Base-by-base conservation (phyloP, 768 basidiomycete species). In the Clathrus columnatus region DNA sequence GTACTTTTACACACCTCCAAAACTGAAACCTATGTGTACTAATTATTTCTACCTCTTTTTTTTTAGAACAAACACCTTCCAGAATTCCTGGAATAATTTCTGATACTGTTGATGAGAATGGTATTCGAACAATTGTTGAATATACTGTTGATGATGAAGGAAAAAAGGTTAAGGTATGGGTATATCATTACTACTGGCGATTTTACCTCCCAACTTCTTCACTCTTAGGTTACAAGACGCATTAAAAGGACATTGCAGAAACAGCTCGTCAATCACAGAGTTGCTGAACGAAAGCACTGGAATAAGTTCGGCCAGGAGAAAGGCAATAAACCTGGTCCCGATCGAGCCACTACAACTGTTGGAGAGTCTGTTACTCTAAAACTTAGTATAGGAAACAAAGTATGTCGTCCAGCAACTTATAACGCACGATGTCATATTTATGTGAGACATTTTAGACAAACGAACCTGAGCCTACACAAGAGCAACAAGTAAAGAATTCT, bases 211-310 rank as follows among this genome's bases (percentile, higher is more conserved):
- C 50, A 21, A 18, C 28, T 32, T 43, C 29, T 46, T 26, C 47
- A n/a, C 30, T 20, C 36, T 11, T 60, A 94, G 91, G 83, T 92
- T 56, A 96, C 88, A 17, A 82, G 90, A 58, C 83, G 82, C 62
- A 92, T 86, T 66, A 87, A 85, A 69, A 82, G 93, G 26, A 85
- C 83, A 1, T 77, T 96, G 14, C 88, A 93, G 66, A 94, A 91
- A 67, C 84, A 88, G 7, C 77, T 91, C 32, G 96, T 98, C n/a
- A 89, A 93, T 58, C 94, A 95, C 66, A 77, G 80, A 21, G 92
- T 97, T 10, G 96, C 96, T 0, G 92, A 95, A 67, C 82, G 95
- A 48, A 87, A 94, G 69, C 84, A 83, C 61, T 96, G 92, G 92
- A 65, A 82, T 20, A 98, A 95, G 69, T 99, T 99, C 64, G 96